Evolutionary conservation across 2,329 filamentous ascomycete genomes (phyloP).

Genomic region (Exophiala viscosa): DNA sequence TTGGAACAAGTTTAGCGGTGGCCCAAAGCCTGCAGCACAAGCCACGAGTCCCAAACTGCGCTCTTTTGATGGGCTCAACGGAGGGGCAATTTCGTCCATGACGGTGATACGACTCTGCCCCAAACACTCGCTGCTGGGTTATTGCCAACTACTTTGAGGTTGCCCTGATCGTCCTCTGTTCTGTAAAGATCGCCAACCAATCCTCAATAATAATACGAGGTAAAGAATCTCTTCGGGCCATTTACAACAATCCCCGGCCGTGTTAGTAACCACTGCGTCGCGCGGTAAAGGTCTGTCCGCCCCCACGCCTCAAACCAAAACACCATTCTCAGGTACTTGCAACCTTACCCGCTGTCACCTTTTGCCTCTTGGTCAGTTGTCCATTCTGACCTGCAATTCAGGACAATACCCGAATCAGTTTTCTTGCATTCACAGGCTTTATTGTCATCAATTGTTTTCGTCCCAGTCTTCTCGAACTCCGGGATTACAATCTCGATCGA

Average conservation of each 20-base stretch:
- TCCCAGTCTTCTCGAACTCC: background rate
- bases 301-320: background rate
- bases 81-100: too few relatives aligned
- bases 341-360: constrained; percentile 5
- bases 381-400: background rate
- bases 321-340: background rate
- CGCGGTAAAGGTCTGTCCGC: constrained; percentile 1
- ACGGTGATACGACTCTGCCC: too few relatives aligned
- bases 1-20: too few relatives aligned
- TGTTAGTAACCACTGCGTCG: background rate
- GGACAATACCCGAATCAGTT: background rate
- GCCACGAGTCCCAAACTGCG: too few relatives aligned
- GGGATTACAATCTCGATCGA: background rate
- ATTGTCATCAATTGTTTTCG: background rate
- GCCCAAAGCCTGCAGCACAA: too few relatives aligned
- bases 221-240: background rate
- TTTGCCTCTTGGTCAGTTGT: background rate
- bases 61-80: too few relatives aligned
- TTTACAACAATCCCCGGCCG: background rate
- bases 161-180: background rate
- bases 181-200: constrained; percentile 1
- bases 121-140: too few relatives aligned
- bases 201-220: background rate
- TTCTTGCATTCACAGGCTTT: background rate
- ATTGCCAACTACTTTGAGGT: too few relatives aligned